Evolutionary conservation across 345 rosid genomes (phyloP), one percentile per base, ranked within the genome.

Genomic region (Leavenworthia alabamica): DNA sequence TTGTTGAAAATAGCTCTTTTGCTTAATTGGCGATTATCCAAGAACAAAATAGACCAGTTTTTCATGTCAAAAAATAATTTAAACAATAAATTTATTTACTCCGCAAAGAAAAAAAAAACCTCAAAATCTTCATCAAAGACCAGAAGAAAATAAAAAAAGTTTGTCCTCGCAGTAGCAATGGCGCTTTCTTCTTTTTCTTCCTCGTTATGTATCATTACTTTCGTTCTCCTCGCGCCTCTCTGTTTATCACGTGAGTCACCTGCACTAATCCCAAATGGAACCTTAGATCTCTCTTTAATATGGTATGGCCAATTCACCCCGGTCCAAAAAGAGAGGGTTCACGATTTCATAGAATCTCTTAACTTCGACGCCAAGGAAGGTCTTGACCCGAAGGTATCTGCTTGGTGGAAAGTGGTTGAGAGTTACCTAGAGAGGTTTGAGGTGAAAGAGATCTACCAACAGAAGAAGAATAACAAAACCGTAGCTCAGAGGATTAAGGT

Each of bases 391-490:
- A 64, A 73, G 8, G 79, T 80, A 16, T 39, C 72, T 0, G 17
- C 60, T 0, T 80, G 81, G 81, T 80, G 84, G 84, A n/a, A 50
- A 8, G 46, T 77, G 6, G 74, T 77, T 12, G 79, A 80, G 80
- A 72, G 81, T 71, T 89, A 76, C 68, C 85, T 75, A 40, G 62
- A 42, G 29, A 47, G 42, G 43, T 43, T 20, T 2, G 44, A 45
- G 59, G 3, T 32, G 31, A 31, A 60, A 42, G 62, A 54, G 33
- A 54, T 68, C 17, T 60, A 60, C 67, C 47, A 6, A 65, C 65
- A 61, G 27, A 40, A 69, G 56, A 64, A 41, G 15, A 42, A 13
- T 12, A 69, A 53, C 56, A 61, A 0, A 41, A 41, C 44, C 44
- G 67, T 46, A 42, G 54, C 62, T 56, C 68, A 65, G 0, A 40